Evolutionary conservation across 306 rosid species (phyloP), one percentile per base, ranked within the genome.

Genomic region (Acacia confusa): DNA sequence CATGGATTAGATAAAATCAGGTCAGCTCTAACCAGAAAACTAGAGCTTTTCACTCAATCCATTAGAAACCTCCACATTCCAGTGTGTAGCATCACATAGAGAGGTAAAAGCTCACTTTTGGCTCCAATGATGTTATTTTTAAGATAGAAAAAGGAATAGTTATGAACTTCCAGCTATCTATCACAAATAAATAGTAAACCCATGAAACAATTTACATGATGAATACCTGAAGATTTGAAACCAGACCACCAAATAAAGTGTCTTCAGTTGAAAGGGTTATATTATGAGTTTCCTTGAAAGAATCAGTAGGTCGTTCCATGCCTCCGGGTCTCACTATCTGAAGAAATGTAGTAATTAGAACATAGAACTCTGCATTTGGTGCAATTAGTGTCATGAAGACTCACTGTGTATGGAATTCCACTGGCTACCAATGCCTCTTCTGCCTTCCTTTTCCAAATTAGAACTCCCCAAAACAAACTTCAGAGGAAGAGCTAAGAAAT

Each of bases 241-340:
- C 99, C 64, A 64, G 97, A 74, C 99, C 99, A 28, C 99, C 99
- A 86, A 95, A 95, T 78, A 93, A 88, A 83, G 93, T 93, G 84
- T 95, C 99, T 86, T 92, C 96, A 0, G 43, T 87, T 32, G 99
- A 90, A 82, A 95, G 89, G 70, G 97, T 87, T 74, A 88, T 76
- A 60, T 95, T 95, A 84, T 95, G 99, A 74, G 99, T 95, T 83
- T 93, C 96, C 92, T 93, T 95, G 96, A 78, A 95, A 47, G 98
- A 77, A 85, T 95, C 99, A n/a, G 99, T 95, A 25, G 99, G 99
- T 75, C 99, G 84, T 84, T 95, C 99, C 99, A 95, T 93, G 68
- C 99, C 99, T 48, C 99, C 99, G 10, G 99, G 99, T 86, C 99
- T 92, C 88, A 95, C 98, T 79, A 95, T 93, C 99, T 95, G 97